Conservation (phyloP, 2,329 filamentous ascomycete species). For the Lasiodiplodia hormozganensis region DNA sequence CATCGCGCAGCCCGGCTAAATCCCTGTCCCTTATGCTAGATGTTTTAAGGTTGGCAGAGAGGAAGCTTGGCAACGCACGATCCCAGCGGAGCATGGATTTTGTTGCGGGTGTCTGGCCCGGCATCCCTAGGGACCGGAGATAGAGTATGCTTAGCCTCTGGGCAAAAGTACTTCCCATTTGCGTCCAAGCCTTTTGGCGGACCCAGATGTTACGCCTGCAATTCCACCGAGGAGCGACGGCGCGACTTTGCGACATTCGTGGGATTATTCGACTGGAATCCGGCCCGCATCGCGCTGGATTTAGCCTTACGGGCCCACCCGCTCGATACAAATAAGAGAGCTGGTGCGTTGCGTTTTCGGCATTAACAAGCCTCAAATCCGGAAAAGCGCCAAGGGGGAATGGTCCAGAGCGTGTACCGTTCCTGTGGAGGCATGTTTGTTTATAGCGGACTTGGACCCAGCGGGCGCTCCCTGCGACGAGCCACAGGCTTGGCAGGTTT, state of each 20-base stretch:
- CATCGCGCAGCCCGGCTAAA: background rate
- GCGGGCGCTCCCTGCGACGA: slow-evolving; percentile 13
- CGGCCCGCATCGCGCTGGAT: background rate
- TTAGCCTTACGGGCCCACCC: background rate
- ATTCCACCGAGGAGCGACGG: slow-evolving; percentile 3
- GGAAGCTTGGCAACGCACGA: slow-evolving; percentile 21
- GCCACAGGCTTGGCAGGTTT: slow-evolving; percentile 15
- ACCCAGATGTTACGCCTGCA: background rate
- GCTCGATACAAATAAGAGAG: background rate
- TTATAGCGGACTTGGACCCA: slow-evolving; percentile 1
- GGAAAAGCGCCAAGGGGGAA: background rate
- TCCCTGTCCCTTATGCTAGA: slow-evolving; percentile 18
- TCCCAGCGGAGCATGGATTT: slow-evolving; percentile 1
- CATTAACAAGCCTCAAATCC: background rate
- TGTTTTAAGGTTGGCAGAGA: slow-evolving; percentile 20
- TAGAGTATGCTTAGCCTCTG: slow-evolving; percentile 5
- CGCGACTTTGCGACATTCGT: slow-evolving; percentile 1
- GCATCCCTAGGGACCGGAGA: slow-evolving; percentile 10
- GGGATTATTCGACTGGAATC: background rate
- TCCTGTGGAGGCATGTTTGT: slow-evolving; percentile 13
- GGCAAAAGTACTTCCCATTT: slow-evolving; percentile 1
- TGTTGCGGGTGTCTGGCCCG: slow-evolving; percentile 2
- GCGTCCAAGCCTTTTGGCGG: slow-evolving; percentile 3
- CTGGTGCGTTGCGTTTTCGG: background rate
- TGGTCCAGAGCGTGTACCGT: background rate